phyloP scores from a whole-genome alignment of 2,329 filamentous ascomycete genomes.

The Didymella keratinophila region DNA sequence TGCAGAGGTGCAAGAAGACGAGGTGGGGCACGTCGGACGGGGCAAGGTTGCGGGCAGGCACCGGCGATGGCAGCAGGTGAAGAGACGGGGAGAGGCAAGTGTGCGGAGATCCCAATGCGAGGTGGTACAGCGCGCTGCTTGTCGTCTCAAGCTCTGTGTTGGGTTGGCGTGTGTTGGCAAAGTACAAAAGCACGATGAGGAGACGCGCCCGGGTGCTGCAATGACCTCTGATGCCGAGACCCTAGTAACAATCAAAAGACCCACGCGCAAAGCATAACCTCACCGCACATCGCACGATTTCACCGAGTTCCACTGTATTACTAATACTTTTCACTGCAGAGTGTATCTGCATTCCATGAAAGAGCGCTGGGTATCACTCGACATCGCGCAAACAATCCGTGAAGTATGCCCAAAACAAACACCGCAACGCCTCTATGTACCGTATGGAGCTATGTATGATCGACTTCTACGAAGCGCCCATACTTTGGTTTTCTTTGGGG shows the following conservation, averaged over 20 bases:
- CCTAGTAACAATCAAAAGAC: conserved; percentile 21
- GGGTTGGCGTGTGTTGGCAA: conserved; percentile 30
- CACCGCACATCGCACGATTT: conserved; percentile 23
- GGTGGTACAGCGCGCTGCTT: conserved; percentile 30
- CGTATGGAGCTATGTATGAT: conserved; percentile 10
- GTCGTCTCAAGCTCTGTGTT: conserved; percentile 28
- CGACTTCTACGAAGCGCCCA: conserved; percentile 19
- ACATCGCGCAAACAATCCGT: neutral
- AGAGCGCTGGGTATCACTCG: conserved; percentile 18
- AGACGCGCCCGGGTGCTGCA: conserved; percentile 26
- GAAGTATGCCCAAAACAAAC: neutral
- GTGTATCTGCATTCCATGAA: conserved; percentile 1
- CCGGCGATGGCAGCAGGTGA: conserved; percentile 11
- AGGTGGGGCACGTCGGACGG: conserved; percentile 44
- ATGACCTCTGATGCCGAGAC: conserved; percentile 26
- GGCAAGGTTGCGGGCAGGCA: conserved; percentile 41
- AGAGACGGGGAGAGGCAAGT: conserved; percentile 15
- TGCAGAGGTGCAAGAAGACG: conserved; percentile 38
- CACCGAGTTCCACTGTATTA: conserved; percentile 21
- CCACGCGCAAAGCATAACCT: conserved; percentile 19
- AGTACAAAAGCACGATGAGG: conserved; percentile 28
- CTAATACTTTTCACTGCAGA: conserved; percentile 9
- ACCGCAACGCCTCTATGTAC: conserved; percentile 9
- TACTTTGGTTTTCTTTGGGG: conserved; percentile 13
- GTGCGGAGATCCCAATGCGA: conserved; percentile 22